Percentiles rank a stretch among this genome's conserved stretches.
Evolutionary conservation across 768 basidiomycete species (phyloP).

Genomic region (Trichaptum fuscoviolaceum): DNA sequence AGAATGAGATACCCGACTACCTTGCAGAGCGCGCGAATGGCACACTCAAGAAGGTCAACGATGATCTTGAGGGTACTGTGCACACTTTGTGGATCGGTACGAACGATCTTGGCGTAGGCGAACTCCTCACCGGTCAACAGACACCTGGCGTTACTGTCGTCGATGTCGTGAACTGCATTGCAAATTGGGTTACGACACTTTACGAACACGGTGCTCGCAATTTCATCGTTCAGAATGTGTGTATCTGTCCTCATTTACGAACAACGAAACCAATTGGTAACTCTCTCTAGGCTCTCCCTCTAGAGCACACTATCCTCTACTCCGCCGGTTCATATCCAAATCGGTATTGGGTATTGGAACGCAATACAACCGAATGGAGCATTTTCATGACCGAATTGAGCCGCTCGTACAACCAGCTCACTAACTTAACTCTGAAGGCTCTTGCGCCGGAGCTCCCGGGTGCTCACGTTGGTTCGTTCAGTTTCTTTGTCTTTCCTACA

Average conservation of each 20-base stretch:
- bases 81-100: conserved; percentile 69
- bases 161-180: conserved; percentile 49
- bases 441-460: conserved; percentile 20
- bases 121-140: conserved; percentile 48
- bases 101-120: conserved; percentile 52
- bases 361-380: conserved; percentile 16
- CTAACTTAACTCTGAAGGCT: conserved; percentile 17
- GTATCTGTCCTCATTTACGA: conserved; percentile 17
- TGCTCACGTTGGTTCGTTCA: conserved; percentile 13
- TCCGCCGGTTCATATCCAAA: conserved; percentile 14
- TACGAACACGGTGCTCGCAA: conserved; percentile 58
- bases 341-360: conserved; percentile 13
- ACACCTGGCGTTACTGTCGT: conserved; percentile 46
- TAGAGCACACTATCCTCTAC: conserved; percentile 15
- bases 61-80: conserved; percentile 42
- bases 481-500: background rate
- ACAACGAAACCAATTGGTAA: background rate
- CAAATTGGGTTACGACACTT: conserved; percentile 53
- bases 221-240: conserved; percentile 64
- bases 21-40: conserved; percentile 6
- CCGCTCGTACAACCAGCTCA: background rate
- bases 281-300: conserved; percentile 18
- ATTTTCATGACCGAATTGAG: background rate
- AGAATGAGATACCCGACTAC: conserved; percentile 14
- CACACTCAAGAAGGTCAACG: conserved; percentile 12